These are phyloP conservation scores for Hyaloscypha finlandica DNA, from an alignment of 495 filamentous ascomycete species.

Conservation along the genomic window DNA sequence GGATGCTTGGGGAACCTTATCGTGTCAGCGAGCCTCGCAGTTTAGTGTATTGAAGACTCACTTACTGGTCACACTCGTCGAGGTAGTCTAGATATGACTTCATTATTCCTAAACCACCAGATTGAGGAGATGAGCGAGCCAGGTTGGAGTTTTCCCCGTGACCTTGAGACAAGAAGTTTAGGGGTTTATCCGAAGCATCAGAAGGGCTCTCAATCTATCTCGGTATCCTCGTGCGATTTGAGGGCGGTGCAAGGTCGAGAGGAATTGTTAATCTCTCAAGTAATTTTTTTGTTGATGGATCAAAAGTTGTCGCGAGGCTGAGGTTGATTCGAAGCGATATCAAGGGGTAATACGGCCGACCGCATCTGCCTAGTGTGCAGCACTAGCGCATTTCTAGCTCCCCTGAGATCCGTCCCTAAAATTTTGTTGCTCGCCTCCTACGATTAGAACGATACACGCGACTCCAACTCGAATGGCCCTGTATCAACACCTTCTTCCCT, in stretches of 20 bases:
- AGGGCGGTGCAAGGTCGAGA: background rate
- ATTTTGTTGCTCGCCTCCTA: constrained; percentile 3
- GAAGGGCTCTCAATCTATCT: background rate
- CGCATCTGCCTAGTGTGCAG: background rate
- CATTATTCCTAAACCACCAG: background rate
- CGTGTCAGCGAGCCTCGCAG: background rate
- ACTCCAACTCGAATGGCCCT: constrained; percentile 8
- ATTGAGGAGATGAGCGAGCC: background rate
- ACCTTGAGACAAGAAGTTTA: background rate
- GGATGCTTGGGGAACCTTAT: background rate
- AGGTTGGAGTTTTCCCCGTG: background rate
- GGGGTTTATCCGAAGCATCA: no score
- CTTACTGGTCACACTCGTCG: constrained; percentile 3
- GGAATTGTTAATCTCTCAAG: background rate
- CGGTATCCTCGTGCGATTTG: background rate
- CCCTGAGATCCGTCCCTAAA: background rate
- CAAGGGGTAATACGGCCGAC: background rate
- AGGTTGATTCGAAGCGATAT: background rate
- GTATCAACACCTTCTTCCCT: constrained; percentile 16
- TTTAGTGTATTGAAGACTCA: background rate
- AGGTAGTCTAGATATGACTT: constrained; percentile 10
- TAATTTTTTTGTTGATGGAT: background rate
- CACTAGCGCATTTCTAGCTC: background rate
- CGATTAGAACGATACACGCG: constrained; percentile 11
- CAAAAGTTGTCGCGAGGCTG: background rate